Percentiles rank a stretch among this genome's conserved stretches.
These are phyloP conservation scores for Sugiyamaella chiloensis DNA, from an alignment of 805 yeast genomes.

Conservation along the genomic window DNA sequence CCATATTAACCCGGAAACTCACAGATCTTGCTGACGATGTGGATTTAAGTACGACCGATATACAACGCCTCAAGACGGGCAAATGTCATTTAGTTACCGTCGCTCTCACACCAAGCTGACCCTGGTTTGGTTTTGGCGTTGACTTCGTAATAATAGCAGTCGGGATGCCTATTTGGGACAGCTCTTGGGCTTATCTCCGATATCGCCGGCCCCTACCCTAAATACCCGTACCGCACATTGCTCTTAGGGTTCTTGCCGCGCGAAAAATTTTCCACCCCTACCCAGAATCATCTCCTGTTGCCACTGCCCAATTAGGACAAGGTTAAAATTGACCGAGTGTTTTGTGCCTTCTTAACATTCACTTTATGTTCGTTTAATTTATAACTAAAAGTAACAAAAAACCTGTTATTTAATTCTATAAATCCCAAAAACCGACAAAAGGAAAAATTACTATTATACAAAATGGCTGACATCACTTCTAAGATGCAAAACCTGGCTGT, in stretches of 20 bases:
- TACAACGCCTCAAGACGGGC: too few relatives aligned
- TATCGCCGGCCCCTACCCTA: slow-evolving; percentile 2
- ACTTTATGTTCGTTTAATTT: slow-evolving; percentile 12
- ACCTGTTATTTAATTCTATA: slow-evolving; percentile 1
- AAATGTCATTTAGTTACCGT: too few relatives aligned
- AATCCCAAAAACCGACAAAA: background rate
- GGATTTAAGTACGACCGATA: too few relatives aligned
- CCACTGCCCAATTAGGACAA: slow-evolving; percentile 5
- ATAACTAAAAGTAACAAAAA: slow-evolving; percentile 5
- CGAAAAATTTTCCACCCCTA: slow-evolving; percentile 4
- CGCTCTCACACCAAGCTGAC: too few relatives aligned
- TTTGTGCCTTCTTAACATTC: slow-evolving; percentile 7
- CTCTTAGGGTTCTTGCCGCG: too few relatives aligned
- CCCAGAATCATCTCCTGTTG: background rate
- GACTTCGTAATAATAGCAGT: too few relatives aligned
- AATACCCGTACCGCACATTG: background rate
- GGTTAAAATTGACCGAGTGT: slow-evolving; percentile 1
- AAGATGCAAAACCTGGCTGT: slow-evolving; percentile 56
- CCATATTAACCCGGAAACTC: too few relatives aligned
- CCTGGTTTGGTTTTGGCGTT: too few relatives aligned
- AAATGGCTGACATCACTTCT: slow-evolving; percentile 58
- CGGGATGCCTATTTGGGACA: too few relatives aligned
- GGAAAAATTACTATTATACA: slow-evolving; percentile 22
- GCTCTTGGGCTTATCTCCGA: slow-evolving; percentile 5
- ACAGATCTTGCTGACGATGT: too few relatives aligned